Evolutionary conservation across 164 flowering plant genomes (phyloP).

Genomic region (Aristolochia fimbriata): DNA sequence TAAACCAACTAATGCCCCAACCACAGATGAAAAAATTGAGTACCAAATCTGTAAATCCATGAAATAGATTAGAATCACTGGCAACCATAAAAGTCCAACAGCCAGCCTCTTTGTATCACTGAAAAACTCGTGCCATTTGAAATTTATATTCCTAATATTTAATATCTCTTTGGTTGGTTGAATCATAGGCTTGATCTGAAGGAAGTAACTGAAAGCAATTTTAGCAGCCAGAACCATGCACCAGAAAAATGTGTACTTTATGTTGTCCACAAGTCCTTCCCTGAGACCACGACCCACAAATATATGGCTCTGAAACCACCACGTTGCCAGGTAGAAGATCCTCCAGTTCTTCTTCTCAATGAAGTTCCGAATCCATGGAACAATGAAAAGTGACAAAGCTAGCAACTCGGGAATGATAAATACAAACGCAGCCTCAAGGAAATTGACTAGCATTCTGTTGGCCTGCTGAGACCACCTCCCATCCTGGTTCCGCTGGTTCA

Average conservation of each 20-base stretch:
- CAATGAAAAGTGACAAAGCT: conserved; percentile 52
- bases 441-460: conserved; percentile 33
- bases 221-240: conserved; percentile 50
- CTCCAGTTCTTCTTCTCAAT: conserved; percentile 62
- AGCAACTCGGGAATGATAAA: conserved; percentile 70
- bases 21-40: conserved; percentile 59
- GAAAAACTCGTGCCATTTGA: conserved; percentile 82
- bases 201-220: conserved; percentile 71
- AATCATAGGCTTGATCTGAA: conserved; percentile 78
- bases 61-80: conserved; percentile 64
- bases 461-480: conserved; percentile 56
- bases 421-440: conserved; percentile 52
- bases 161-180: conserved; percentile 56
- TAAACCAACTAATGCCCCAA: conserved; percentile 62
- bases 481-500: conserved; percentile 57
- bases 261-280: conserved; percentile 67
- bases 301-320: conserved; percentile 84
- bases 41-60: conserved; percentile 94
- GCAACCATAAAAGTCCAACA: conserved; percentile 61
- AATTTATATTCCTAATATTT: conserved; percentile 12
- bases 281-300: conserved; percentile 87
- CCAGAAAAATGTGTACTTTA: conserved; percentile 78
- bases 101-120: conserved; percentile 41
- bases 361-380: conserved; percentile 75
- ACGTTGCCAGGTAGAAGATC: conserved; percentile 51